These are phyloP conservation scores for Grifola frondosa DNA, from an alignment of 1,284 basidiomycete genomes.

Conservation along the genomic window DNA sequence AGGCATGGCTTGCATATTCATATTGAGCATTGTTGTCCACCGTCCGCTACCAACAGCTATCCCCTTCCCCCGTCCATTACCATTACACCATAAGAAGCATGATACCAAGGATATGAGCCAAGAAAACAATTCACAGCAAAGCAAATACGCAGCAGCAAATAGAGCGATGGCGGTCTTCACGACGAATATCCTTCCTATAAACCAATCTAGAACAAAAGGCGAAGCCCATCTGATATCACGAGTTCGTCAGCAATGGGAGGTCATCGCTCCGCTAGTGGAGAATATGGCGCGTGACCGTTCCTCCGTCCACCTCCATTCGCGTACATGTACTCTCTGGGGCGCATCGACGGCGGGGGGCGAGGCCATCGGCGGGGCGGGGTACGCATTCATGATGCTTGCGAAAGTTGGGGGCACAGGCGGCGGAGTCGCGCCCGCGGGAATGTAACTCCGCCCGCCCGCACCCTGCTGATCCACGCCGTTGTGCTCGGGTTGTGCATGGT, in stretches of 20 bases:
- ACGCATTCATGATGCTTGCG: conserved; percentile 69
- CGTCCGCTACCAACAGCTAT: neutral
- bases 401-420: conserved; percentile 45
- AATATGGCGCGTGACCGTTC: conserved; percentile 18
- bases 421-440: conserved; percentile 34
- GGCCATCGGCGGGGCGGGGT: conserved; percentile 32
- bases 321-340: conserved; percentile 23
- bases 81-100: neutral
- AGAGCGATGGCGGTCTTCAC: no score
- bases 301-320: conserved; percentile 31
- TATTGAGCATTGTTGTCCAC: no score
- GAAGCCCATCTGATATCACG: neutral
- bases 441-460: no score
- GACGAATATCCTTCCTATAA: no score
- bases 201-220: conserved; percentile 4
- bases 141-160: conserved; percentile 17
- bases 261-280: conserved; percentile 11
- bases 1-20: conserved; percentile 4
- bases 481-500: conserved; percentile 20
- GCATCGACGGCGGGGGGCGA: conserved; percentile 15
- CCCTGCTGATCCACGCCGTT: conserved; percentile 13
- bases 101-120: conserved; percentile 6
- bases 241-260: neutral
- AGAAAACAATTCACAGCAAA: conserved; percentile 24
- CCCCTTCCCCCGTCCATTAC: conserved; percentile 6